phyloP scores from a whole-genome alignment of 495 filamentous ascomycete species.

The Niebla homalea region DNA sequence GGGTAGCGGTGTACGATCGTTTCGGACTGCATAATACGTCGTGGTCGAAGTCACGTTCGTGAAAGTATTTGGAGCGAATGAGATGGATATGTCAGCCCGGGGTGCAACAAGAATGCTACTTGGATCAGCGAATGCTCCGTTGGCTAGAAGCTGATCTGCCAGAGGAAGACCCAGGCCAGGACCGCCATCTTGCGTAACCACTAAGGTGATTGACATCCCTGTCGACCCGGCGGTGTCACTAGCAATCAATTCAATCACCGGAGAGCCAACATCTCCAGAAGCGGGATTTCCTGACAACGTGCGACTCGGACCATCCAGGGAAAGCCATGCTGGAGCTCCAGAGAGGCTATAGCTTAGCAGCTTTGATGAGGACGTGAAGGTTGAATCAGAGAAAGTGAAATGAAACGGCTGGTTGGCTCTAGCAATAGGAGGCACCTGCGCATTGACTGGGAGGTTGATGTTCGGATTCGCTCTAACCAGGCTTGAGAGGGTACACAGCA shows the following conservation, averaged over 20 bases:
- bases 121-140: slow-evolving; percentile 34
- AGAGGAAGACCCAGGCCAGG: slow-evolving; percentile 36
- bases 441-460: slow-evolving; percentile 57
- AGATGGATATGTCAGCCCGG: slow-evolving; percentile 30
- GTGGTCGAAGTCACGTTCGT: slow-evolving; percentile 32
- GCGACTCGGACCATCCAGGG: slow-evolving; percentile 46
- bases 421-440: slow-evolving; percentile 65
- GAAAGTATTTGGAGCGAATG: slow-evolving; percentile 37
- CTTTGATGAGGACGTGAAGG: slow-evolving; percentile 42
- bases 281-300: slow-evolving; percentile 53
- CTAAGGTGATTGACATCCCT: slow-evolving; percentile 44
- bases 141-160: slow-evolving; percentile 31
- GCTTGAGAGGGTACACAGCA: slow-evolving; percentile 20
- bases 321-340: slow-evolving; percentile 54
- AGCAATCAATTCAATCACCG: slow-evolving; percentile 45
- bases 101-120: slow-evolving; percentile 33
- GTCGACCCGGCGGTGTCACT: slow-evolving; percentile 44
- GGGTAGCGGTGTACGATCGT: slow-evolving; percentile 68
- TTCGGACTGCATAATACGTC: slow-evolving; percentile 64
- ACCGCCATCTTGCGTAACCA: slow-evolving; percentile 43
- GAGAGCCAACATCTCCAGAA: slow-evolving; percentile 39
- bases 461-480: slow-evolving; percentile 30
- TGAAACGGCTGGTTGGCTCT: slow-evolving; percentile 47
- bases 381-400: slow-evolving; percentile 55
- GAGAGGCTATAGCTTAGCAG: slow-evolving; percentile 48